phyloP scores from a whole-genome alignment of 768 basidiomycete genomes.

The Phallus indusiatus region DNA sequence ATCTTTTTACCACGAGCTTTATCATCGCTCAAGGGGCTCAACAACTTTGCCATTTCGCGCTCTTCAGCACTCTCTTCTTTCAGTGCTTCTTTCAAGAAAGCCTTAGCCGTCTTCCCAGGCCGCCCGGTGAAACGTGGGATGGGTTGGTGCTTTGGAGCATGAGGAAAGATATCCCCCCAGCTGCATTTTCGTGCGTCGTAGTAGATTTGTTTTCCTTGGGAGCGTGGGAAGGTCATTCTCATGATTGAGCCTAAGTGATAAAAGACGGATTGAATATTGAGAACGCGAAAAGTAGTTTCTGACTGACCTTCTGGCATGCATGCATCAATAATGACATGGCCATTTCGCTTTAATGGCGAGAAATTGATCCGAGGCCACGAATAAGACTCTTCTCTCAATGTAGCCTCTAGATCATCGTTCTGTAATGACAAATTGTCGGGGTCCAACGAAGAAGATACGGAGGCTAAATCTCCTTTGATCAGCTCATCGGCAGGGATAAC shows the following conservation, averaged over 20 bases:
- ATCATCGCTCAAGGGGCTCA: background rate
- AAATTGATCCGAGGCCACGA: slow-evolving; percentile 87
- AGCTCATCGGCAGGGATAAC: slow-evolving; percentile 22
- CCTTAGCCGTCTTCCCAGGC: background rate
- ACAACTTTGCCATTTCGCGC: background rate
- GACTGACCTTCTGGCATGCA: slow-evolving; percentile 71
- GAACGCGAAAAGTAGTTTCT: background rate
- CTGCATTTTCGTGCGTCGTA: slow-evolving; percentile 89
- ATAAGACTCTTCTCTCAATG: slow-evolving; percentile 66
- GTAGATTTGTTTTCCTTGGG: slow-evolving; percentile 90
- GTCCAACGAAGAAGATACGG: slow-evolving; percentile 30
- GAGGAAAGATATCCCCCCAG: slow-evolving; percentile 97
- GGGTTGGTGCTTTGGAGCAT: slow-evolving; percentile 68
- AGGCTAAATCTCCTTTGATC: background rate
- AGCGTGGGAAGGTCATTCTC: slow-evolving; percentile 84
- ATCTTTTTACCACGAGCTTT: background rate
- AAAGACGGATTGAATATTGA: background rate
- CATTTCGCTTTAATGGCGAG: slow-evolving; percentile 85
- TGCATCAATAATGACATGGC: slow-evolving; percentile 85
- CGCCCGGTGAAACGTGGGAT: slow-evolving; percentile 43
- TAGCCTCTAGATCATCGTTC: slow-evolving; percentile 35
- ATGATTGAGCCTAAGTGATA: slow-evolving; percentile 69
- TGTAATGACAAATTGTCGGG: slow-evolving; percentile 40
- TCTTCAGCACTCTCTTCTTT: background rate
- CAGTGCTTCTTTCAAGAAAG: background rate